Conservation (phyloP, 805 yeast genomes). For the Candida patagonica region DNA sequence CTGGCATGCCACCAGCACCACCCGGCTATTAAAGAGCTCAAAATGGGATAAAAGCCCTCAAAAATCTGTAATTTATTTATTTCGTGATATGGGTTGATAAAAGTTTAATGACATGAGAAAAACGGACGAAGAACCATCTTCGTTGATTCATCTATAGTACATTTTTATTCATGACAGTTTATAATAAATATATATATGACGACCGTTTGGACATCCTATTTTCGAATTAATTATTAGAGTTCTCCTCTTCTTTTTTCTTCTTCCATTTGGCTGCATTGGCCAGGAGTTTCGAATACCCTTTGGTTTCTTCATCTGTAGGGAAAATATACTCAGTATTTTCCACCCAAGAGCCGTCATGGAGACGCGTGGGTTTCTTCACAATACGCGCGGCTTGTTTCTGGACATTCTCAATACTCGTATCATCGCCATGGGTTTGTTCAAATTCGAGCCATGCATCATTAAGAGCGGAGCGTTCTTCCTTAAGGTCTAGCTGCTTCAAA, state of each 20-base stretch:
- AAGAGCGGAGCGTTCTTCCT: conserved; percentile 41
- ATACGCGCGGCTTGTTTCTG: conserved; percentile 44
- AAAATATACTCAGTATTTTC: conserved; percentile 56
- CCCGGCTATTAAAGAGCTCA: not conserved
- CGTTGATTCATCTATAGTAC: too few species aligned
- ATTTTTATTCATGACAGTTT: too few species aligned
- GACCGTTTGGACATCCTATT: not conserved
- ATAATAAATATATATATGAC: not conserved
- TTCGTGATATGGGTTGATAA: too few species aligned
- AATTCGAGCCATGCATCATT: conserved; percentile 56
- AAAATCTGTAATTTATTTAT: too few species aligned
- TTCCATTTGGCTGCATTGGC: conserved; percentile 45
- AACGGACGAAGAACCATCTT: too few species aligned
- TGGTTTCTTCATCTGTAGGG: conserved; percentile 45
- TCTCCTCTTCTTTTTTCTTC: conserved; percentile 16
- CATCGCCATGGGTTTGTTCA: conserved; percentile 54
- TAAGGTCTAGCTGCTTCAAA: conserved; percentile 31
- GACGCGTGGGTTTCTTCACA: conserved; percentile 36
- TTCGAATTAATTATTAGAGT: not conserved
- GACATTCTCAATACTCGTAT: conserved; percentile 30
- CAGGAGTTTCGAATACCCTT: conserved; percentile 29
- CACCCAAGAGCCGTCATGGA: conserved; percentile 39
- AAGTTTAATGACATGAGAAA: too few species aligned
- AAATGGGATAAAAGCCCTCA: too few species aligned
- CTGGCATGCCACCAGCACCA: conserved; percentile 8